Conservation (phyloP, 2,329 filamentous ascomycete species). For the Colletotrichum cereale region DNA sequence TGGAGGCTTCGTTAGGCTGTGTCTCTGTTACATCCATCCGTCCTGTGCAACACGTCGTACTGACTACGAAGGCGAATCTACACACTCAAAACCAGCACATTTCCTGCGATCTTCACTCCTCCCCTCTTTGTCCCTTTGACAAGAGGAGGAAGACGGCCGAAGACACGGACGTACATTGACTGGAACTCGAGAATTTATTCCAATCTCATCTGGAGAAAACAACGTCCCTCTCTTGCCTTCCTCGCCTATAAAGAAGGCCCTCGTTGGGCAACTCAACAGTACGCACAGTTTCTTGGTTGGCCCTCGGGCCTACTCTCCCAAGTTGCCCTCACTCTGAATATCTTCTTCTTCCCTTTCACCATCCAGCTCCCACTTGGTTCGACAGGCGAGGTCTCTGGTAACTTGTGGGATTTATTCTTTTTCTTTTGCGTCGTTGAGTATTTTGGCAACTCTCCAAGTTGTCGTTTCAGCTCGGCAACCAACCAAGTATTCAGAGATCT, state of each 20-base stretch:
- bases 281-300: too few relatives aligned
- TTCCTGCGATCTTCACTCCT: background rate
- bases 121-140: background rate
- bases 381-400: background rate
- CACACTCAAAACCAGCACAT: background rate
- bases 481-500: too few relatives aligned
- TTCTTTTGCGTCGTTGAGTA: background rate
- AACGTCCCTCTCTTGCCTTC: too few relatives aligned
- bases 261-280: background rate
- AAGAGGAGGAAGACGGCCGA: background rate
- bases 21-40: slow-evolving; percentile 13
- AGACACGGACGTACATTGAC: too few relatives aligned
- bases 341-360: background rate
- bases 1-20: too few relatives aligned
- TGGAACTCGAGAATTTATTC: background rate
- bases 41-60: background rate
- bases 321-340: too few relatives aligned
- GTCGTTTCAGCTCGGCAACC: background rate
- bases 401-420: too few relatives aligned
- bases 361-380: background rate
- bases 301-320: background rate
- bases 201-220: background rate
- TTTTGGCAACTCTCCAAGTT: background rate
- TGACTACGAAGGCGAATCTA: background rate
- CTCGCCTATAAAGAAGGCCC: background rate